Conservation (phyloP, 805 yeast species). For the Saccharomycopsis amapae region DNA sequence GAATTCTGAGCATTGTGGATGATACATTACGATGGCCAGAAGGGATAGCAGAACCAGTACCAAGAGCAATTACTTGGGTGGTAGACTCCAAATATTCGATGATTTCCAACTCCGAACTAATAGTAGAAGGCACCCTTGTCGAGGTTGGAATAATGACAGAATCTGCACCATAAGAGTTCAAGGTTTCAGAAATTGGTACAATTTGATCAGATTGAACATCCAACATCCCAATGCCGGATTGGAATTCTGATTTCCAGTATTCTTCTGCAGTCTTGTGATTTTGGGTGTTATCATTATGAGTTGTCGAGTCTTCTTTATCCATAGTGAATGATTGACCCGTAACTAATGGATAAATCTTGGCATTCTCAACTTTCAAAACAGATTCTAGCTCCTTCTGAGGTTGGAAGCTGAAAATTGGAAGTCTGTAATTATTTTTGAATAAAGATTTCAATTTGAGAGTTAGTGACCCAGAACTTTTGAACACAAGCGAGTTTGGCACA, state of each 20-base stretch:
- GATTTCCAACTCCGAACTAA: too few species aligned
- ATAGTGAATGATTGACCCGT: slow-evolving; percentile 2
- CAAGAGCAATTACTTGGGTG: slow-evolving; percentile 68
- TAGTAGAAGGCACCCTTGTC: too few species aligned
- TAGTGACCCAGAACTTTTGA: slow-evolving; percentile 46
- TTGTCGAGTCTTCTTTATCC: neutral
- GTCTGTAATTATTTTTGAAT: slow-evolving; percentile 34
- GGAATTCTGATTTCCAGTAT: neutral
- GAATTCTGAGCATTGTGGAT: slow-evolving; percentile 69
- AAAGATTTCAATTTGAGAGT: slow-evolving; percentile 52
- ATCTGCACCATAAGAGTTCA: too few species aligned
- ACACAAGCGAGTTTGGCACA: slow-evolving; percentile 54
- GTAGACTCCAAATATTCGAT: slow-evolving; percentile 35
- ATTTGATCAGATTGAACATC: too few species aligned
- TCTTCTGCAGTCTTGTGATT: neutral
- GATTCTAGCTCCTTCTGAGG: neutral
- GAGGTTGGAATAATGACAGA: too few species aligned
- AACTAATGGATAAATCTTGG: slow-evolving; percentile 24
- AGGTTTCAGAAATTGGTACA: too few species aligned
- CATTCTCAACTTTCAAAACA: neutral
- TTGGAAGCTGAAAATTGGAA: slow-evolving; percentile 29
- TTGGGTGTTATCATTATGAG: neutral
- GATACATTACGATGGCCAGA: slow-evolving; percentile 79
- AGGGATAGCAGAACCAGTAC: slow-evolving; percentile 92
- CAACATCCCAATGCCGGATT: too few species aligned